phyloP scores from a whole-genome alignment of 163 green algal genomes.

The Chloroidium sp. region DNA sequence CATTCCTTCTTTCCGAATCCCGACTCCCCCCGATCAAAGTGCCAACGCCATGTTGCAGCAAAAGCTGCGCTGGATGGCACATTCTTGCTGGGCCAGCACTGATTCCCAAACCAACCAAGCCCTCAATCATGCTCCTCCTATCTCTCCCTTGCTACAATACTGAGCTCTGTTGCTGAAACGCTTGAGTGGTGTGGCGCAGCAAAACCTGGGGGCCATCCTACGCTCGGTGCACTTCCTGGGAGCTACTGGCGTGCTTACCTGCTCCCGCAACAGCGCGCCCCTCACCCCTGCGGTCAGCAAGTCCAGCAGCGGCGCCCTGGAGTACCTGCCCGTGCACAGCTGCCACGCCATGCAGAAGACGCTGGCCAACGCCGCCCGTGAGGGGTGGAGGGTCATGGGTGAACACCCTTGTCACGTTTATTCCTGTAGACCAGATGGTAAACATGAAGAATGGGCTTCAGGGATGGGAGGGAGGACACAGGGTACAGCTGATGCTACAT shows the following conservation, averaged over 20 bases:
- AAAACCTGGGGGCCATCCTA: conserved; percentile 92
- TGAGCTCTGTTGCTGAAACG: not conserved
- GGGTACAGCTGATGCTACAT: not conserved
- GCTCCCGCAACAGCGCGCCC: conserved; percentile 75
- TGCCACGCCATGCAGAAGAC: conserved; percentile 62
- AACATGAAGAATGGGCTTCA: no score
- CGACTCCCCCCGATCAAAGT: no score
- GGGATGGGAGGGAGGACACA: no score
- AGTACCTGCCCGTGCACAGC: conserved; percentile 49
- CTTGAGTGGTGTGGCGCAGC: conserved; percentile 31
- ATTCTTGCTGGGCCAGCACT: no score
- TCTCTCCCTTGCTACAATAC: not conserved
- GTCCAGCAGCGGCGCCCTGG: conserved; percentile 32
- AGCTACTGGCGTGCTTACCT: conserved; percentile 71
- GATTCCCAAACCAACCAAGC: no score
- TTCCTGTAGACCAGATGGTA: no score
- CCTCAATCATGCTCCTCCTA: no score
- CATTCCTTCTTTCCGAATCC: no score
- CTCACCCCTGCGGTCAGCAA: conserved; percentile 79
- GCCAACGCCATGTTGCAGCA: no score
- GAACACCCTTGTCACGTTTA: conserved; percentile 4
- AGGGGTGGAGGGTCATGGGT: conserved; percentile 77
- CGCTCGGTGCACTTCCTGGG: conserved; percentile 84
- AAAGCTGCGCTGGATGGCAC: no score
- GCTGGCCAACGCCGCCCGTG: conserved; percentile 43